These are phyloP conservation scores for Graphilbum ipis-grandicollis DNA, from an alignment of 2,329 filamentous ascomycete genomes.

Conservation along the genomic window DNA sequence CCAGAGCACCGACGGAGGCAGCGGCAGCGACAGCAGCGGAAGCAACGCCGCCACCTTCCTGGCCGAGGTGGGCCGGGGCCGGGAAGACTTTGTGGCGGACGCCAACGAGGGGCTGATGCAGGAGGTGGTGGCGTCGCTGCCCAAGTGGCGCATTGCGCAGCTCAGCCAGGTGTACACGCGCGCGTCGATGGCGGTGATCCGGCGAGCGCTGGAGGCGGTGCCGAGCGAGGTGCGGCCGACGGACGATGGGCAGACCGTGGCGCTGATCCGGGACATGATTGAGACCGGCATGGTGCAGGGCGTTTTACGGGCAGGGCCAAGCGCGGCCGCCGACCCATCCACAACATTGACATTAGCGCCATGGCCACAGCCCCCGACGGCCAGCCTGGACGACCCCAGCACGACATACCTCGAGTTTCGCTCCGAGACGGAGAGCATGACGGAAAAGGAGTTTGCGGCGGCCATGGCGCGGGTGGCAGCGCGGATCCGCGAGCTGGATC, in stretches of 20 bases:
- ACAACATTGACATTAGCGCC: constrained; percentile 5
- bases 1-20: too few species aligned
- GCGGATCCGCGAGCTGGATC: constrained; percentile 26
- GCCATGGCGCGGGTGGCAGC: constrained; percentile 24
- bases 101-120: constrained; percentile 54
- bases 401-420: constrained; percentile 34
- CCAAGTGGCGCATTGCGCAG: constrained; percentile 57
- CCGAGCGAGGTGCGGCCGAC: constrained; percentile 12
- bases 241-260: constrained; percentile 24
- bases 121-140: constrained; percentile 53
- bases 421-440: constrained; percentile 21
- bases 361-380: not conserved
- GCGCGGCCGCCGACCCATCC: not conserved
- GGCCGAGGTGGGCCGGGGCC: constrained; percentile 37
- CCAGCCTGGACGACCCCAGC: constrained; percentile 7
- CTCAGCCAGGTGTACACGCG: constrained; percentile 55
- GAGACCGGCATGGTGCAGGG: constrained; percentile 33
- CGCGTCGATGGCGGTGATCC: constrained; percentile 36
- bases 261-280: constrained; percentile 38
- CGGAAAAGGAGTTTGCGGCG: constrained; percentile 32
- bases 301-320: constrained; percentile 25
- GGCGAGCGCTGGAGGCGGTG: constrained; percentile 25
- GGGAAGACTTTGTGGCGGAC: constrained; percentile 48
- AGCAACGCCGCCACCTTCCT: constrained; percentile 39
- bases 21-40: too few species aligned